Evolutionary conservation across 179 eudicot genomes (phyloP), one percentile per base, ranked within the genome.

Genomic region (Beta macrorhiza): DNA sequence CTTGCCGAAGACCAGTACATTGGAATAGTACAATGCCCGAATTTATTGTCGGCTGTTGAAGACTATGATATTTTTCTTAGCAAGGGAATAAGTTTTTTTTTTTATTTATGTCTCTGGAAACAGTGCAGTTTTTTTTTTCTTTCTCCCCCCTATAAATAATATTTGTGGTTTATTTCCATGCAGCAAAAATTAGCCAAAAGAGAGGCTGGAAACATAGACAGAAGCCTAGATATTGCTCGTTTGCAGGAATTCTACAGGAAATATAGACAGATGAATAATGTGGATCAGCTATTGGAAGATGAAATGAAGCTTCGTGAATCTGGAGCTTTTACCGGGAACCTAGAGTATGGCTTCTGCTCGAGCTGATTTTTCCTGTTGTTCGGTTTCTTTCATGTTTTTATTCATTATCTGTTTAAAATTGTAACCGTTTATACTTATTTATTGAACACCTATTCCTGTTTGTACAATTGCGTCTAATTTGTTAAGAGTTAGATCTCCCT

Each of bases 171-270:
- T 62, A 49, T 7, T 57, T n/a, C 13, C 13, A 64, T 86, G 77
- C 93, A 97, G 99, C 98, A 97, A 97, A 97, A 97, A 86, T 88
- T 95, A 56, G 99, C 99, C n/a, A 97, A 91, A 89, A 90, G 98
- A 86, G 99, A 97, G 78, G 97, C 83, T 81, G 99, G 98, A 83
- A 83, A 71, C 85, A 91, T 97, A 68, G 99, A 97, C 83, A 89
- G 99, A 89, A 97, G 95, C 90, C 95, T 83, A 82, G 99, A 97
- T 83, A 95, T 97, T 82, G 85, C 97, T 88, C 95, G 90, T 76
- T 84, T 97, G 83, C 90, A 86, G 79, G 99, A 97, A 78, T 97
- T 97, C 82, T 97, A 97, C 85, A 90, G 84, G 82, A 86, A 79
- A 53, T 97, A 93, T 70, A 92, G 99, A 82, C 89, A 89, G 82